Evolutionary conservation across 2,329 filamentous ascomycete genomes (phyloP).

Genomic region (Clonostachys byssicola): DNA sequence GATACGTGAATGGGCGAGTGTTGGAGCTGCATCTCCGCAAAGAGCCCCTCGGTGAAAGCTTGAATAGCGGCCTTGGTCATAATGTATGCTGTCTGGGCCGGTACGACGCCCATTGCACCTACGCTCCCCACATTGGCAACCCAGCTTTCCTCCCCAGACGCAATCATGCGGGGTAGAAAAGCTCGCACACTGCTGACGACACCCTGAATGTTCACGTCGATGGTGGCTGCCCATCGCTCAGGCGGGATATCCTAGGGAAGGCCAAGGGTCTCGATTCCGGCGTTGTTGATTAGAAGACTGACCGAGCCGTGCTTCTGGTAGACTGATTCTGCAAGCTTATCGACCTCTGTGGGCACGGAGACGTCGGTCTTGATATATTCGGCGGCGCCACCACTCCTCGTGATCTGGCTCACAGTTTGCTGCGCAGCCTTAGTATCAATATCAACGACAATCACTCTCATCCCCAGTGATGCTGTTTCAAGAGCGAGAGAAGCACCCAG

Average conservation of each 20-base stretch:
- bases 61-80: not conserved
- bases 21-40: not conserved
- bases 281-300: not conserved
- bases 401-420: not conserved
- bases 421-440: not conserved
- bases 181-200: not conserved
- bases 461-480: not conserved
- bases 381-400: not conserved
- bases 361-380: not conserved
- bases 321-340: not conserved
- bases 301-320: not conserved
- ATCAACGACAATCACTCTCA: not conserved
- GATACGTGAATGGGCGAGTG: not conserved
- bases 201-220: not conserved
- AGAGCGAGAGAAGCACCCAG: not conserved
- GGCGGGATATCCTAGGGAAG: not conserved
- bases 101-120: not conserved
- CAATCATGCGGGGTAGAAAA: not conserved
- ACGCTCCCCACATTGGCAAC: not conserved
- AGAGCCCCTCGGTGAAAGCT: not conserved
- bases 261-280: not conserved
- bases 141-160: not conserved
- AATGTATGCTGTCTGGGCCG: not conserved
- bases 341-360: not conserved
- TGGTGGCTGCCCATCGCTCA: not conserved